Evolutionary conservation across 345 rosid genomes (phyloP), one percentile per base, ranked within the genome.

Genomic region (Acer yangbiense): DNA sequence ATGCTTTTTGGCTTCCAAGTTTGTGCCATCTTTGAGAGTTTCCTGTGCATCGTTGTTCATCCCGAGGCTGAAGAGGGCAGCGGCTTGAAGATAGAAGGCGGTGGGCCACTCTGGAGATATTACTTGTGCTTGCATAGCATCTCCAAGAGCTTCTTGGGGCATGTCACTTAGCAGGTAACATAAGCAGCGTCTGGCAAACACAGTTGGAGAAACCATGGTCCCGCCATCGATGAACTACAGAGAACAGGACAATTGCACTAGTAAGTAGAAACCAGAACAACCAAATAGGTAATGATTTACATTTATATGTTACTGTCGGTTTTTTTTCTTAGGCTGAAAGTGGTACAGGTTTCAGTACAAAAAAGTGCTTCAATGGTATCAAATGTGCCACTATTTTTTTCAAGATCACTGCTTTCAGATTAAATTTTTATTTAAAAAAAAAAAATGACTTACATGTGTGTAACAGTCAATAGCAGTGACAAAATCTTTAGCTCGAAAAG

Each of bases 91-190:
- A 77, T 93, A 91, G 43, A 88, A 93, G 41, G 95, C 91, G 1
- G 97, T 89, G 12, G 95, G 81, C 95, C 97, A 93, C 52, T 88
- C 95, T 0, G 97, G 95, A 68, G 97, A 87, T 46, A 90, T 78
- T 43, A 85, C 94, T 80, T 88, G 95, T 25, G 95, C 93, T 75
- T 91, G 95, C 95, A 90, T 91, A 2, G 94, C 95, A 66, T 91
- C 97, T 57, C 93, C 95, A 35, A 93, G 95, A 41, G 97, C 97
- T 81, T 91, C 88, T 77, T 93, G 95, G 23, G 88, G 85, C 97
- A 89, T 90, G 72, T 87, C 87, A 73, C 83, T 90, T 83, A 90
- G 85, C 80, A 93, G 80, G 85, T 90, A 89, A 68, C 94, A 90
- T 80, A 91, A 85, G 85, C 95, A 87, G 55, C 97, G 90, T 68